Base-by-base conservation (phyloP, 2,329 filamentous ascomycete species). In the Xylariaceae sp. region DNA sequence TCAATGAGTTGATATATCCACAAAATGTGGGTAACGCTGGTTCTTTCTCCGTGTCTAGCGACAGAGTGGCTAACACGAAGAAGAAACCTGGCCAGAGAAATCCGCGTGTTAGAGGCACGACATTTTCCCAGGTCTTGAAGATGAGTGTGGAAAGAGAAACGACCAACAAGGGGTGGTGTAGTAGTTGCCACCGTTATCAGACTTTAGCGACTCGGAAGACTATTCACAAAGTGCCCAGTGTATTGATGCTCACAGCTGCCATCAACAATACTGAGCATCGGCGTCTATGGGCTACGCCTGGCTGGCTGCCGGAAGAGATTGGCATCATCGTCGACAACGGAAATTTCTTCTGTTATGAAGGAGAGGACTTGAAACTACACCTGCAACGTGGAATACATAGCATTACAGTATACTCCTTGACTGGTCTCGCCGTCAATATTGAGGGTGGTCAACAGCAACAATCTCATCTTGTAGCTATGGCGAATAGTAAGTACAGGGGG, bases 271-370 rank as follows among this genome's bases (percentile, higher is more conserved):
- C 85, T 2, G 89, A 93, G 59, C 84, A 91, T 29, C 87, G 87
- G 63, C 82, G 88, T 54, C 79, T 96, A 13, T 99, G 95, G 95
- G 85, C 90, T 1, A 91, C 86, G 10, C 91, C 91, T 0, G 91
- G 90, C 13, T 99, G 93, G 87, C 78, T 99, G 10, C 94, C 94
- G 0, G 89, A 94, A 67, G 92, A 97, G 70, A 92, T 99, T 64
- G 94, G 94, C 30, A 84, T 99, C 66, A 90, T 96, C 52, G 84
- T 96, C 52, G 90, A 95, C 55, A 85, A 90, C 64, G 91, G 91
- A n/a, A 90, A 96, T 67, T 90, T 97, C 67, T 92, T 91, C 72
- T 97, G 92, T 72, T 97, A 92, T 60, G 92, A 99, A 72, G 93
- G 94, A 2, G 88, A 96, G 47, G 92, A 97, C 64, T 73, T 99